Evolutionary conservation across 2,329 filamentous ascomycete genomes (phyloP).

Genomic region (Graphilbum sp.): DNA sequence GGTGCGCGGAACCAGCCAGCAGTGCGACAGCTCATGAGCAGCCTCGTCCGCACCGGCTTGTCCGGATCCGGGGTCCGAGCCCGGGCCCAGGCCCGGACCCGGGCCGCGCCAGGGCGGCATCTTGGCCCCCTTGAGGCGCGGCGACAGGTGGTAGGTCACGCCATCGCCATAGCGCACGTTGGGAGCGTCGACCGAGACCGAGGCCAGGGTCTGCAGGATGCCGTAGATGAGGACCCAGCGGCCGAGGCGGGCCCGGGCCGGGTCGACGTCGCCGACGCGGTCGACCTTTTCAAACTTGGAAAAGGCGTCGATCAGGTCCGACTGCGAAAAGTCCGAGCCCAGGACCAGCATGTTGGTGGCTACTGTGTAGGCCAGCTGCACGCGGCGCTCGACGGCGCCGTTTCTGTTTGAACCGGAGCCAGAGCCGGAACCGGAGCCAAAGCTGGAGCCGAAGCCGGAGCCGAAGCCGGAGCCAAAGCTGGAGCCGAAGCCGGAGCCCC

Average conservation of each 20-base stretch:
- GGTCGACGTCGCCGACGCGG: constrained; percentile 31
- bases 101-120: constrained; percentile 37
- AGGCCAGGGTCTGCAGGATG: constrained; percentile 41
- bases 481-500: no score
- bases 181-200: constrained; percentile 40
- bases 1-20: constrained; percentile 28
- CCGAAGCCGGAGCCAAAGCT: constrained; percentile 11
- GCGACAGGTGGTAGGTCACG: constrained; percentile 40
- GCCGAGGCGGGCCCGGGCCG: constrained; percentile 36
- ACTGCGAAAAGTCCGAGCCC: constrained; percentile 34
- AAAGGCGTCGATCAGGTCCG: constrained; percentile 38
- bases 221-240: constrained; percentile 47
- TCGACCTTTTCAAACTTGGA: constrained; percentile 40
- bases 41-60: constrained; percentile 24
- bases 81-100: constrained; percentile 16
- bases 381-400: constrained; percentile 26
- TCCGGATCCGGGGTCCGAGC: no score
- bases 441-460: constrained; percentile 4
- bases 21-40: constrained; percentile 33
- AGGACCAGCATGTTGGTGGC: constrained; percentile 42
- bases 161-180: constrained; percentile 32
- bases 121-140: constrained; percentile 31
- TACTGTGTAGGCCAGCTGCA: constrained; percentile 41
- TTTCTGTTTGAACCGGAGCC: constrained; percentile 3
- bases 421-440: constrained; percentile 1